These are phyloP conservation scores for Diplodia sapinea DNA, from an alignment of 2,329 filamentous ascomycete species.

Conservation along the genomic window DNA sequence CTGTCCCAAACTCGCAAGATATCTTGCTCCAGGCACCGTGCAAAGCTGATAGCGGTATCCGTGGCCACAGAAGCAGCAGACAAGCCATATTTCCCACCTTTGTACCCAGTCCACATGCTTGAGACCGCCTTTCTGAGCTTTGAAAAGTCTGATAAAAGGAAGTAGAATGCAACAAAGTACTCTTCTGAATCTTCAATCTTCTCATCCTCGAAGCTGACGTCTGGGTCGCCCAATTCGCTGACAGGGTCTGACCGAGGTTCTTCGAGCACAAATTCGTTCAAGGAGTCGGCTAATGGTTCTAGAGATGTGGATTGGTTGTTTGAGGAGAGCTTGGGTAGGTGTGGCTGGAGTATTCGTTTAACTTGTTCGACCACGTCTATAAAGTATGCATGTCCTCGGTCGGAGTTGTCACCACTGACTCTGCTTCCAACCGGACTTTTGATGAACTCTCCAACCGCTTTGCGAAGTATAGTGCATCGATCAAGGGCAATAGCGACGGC, in stretches of 20 bases:
- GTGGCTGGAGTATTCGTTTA: constrained; percentile 1
- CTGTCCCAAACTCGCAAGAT: constrained; percentile 26
- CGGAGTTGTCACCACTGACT: no score
- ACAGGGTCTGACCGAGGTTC: neutral
- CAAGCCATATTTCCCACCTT: constrained; percentile 32
- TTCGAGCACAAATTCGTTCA: neutral
- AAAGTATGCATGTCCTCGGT: neutral
- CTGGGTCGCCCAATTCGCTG: neutral
- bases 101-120: constrained; percentile 33
- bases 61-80: constrained; percentile 36
- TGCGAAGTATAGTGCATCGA: no score
- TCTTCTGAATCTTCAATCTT: constrained; percentile 29
- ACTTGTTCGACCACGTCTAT: constrained; percentile 5
- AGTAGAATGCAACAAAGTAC: constrained; percentile 33
- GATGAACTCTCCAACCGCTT: no score
- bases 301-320: neutral
- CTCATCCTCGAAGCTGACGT: constrained; percentile 41
- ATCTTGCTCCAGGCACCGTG: constrained; percentile 35
- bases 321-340: neutral
- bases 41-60: constrained; percentile 36
- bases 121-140: constrained; percentile 34
- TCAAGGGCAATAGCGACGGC: no score
- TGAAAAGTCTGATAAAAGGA: constrained; percentile 33
- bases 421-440: no score
- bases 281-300: neutral